phyloP scores from a whole-genome alignment of 75 land plant genomes.

The Sequoiadendron giganteum region DNA sequence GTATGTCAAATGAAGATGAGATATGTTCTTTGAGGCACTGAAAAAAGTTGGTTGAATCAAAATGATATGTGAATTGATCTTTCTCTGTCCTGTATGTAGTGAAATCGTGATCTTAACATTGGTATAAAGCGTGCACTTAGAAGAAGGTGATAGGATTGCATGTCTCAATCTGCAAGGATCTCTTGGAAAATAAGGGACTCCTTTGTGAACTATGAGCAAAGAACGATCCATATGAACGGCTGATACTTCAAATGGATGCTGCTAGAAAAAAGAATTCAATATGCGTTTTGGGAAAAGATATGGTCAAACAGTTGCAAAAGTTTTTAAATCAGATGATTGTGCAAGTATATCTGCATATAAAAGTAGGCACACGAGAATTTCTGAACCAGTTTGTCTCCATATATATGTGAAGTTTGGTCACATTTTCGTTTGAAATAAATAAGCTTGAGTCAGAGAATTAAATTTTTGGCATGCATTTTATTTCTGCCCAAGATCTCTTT shows the following conservation, averaged over 20 bases:
- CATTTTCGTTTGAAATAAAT: no score
- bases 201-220: neutral
- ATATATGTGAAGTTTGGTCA: no score
- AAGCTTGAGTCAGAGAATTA: no score
- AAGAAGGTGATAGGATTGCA: neutral
- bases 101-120: neutral
- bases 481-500: no score
- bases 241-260: neutral
- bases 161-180: neutral
- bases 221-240: neutral
- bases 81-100: neutral
- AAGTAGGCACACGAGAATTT: no score
- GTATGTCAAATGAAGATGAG: neutral
- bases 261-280: neutral
- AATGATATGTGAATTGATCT: neutral
- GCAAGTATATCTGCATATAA: no score
- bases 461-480: no score
- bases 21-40: neutral
- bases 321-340: no score
- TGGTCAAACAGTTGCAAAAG: no score
- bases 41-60: neutral
- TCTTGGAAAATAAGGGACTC: neutral
- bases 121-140: neutral
- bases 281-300: neutral
- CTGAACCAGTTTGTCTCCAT: no score